phyloP scores from a whole-genome alignment of 106 monocot genomes.

The Acorus gramineus region DNA sequence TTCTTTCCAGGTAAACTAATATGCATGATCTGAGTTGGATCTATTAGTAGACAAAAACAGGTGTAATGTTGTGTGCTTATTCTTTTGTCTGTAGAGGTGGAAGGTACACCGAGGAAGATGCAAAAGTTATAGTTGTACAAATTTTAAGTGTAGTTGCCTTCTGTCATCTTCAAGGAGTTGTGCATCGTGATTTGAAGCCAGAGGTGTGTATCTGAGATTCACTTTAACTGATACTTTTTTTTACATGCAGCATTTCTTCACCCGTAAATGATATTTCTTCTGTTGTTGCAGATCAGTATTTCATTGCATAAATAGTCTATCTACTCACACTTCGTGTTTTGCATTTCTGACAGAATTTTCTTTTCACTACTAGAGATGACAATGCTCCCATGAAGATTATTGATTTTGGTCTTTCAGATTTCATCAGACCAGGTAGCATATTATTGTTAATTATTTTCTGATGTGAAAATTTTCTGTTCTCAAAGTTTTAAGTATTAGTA shows the following conservation, averaged over 20 bases:
- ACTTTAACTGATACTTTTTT: constrained; percentile 7
- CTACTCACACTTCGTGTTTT: no score
- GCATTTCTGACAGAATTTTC: constrained; percentile 45
- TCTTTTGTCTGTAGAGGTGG: constrained; percentile 54
- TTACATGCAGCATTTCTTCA: neutral
- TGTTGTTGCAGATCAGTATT: no score
- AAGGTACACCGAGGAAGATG: constrained; percentile 91
- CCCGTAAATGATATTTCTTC: no score
- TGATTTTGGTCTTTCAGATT: constrained; percentile 82
- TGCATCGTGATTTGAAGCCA: constrained; percentile 97
- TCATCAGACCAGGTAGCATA: constrained; percentile 39
- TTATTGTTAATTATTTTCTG: neutral
- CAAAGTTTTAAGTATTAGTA: no score
- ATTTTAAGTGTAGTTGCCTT: constrained; percentile 79
- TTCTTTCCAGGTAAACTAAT: constrained; percentile 65
- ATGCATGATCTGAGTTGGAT: neutral
- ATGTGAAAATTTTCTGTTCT: no score
- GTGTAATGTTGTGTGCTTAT: neutral
- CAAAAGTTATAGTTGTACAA: constrained; percentile 71
- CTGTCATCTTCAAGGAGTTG: constrained; percentile 98
- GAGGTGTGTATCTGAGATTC: constrained; percentile 45
- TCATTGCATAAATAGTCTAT: no score
- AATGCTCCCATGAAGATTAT: constrained; percentile 66
- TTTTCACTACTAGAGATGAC: constrained; percentile 61
- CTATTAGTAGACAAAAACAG: no score